Conservation (phyloP, 176 grass and related monocot genomes). For the sorghum (Sorghum bicolor) region Sorghum_bicolor_NCBIv3 NC_012870.2:1290001-1290500, state of each 20-base stretch:
- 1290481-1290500: not conserved
- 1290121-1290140: conserved; percentile 53
- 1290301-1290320: conserved; percentile 50
- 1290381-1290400: not conserved
- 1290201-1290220: not conserved
- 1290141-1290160: conserved; percentile 37
- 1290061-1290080: conserved; percentile 38
- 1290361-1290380: conserved; percentile 68
- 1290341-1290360: conserved; percentile 41
- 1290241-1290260: not conserved
- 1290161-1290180: conserved; percentile 36
- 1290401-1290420: not conserved
- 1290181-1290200: conserved; percentile 43
- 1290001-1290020: conserved; percentile 1
- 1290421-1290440: not conserved
- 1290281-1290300: conserved; percentile 46
- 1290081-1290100: conserved; percentile 64
- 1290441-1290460: not conserved
- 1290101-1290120: conserved; percentile 58
- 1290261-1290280: not conserved
- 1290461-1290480: not conserved
- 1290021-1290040: conserved; percentile 24
- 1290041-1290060: conserved; percentile 16
- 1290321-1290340: conserved; percentile 38
- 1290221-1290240: too few species aligned